These are phyloP conservation scores for Daldinia decipiens DNA, from an alignment of 495 filamentous ascomycete genomes.

Conservation along the genomic window DNA sequence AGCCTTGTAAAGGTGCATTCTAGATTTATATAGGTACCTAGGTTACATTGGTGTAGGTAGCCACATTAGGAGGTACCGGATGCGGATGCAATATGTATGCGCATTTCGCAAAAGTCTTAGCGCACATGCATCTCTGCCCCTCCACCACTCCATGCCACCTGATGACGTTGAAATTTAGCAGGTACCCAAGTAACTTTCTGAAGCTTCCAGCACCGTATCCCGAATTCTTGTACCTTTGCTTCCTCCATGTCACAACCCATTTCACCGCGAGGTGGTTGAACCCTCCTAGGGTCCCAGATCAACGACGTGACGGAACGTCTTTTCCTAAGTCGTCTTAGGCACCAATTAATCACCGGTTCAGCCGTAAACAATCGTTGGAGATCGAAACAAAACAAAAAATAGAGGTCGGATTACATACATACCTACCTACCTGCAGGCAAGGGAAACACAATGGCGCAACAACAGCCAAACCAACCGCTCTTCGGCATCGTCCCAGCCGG, in stretches of 20 bases:
- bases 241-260: background rate
- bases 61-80: no score
- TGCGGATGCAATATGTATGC: no score
- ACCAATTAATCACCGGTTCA: background rate
- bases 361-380: no score
- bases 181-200: constrained; percentile 1
- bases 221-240: background rate
- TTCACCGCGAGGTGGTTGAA: no score
- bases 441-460: constrained; percentile 12
- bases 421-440: background rate
- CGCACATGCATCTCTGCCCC: background rate
- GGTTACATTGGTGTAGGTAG: no score
- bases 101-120: background rate
- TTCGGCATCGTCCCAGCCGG: constrained; percentile 65
- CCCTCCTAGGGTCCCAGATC: no score
- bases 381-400: no score
- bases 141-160: background rate
- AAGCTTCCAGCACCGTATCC: background rate
- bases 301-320: no score
- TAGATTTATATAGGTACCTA: no score
- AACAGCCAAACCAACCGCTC: constrained; percentile 42
- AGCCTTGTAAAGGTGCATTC: no score
- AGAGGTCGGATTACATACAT: background rate
- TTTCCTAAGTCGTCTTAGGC: background rate
- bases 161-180: constrained; percentile 3